Evolutionary conservation across 495 filamentous ascomycete species (phyloP), one percentile per base, ranked within the genome.

Genomic region (Chaetomium tenue): DNA sequence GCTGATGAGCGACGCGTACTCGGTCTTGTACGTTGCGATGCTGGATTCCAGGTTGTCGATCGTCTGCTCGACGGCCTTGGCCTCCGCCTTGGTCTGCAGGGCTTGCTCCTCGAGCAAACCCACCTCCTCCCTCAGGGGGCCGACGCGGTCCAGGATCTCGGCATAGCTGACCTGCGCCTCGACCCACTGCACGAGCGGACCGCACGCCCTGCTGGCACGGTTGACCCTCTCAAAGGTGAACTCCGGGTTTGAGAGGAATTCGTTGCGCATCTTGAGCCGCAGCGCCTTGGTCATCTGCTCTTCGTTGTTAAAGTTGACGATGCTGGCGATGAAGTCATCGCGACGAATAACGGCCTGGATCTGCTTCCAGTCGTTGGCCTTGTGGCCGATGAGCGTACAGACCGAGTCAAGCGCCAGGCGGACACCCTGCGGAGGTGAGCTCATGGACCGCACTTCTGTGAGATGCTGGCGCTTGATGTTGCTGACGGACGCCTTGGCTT

Each of bases 381-480:
- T 95, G 76, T 98, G 92, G 16, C 93, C 93, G 53, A 99, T 84
- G 44, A 98, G 77, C 3, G 91, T 93, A 79, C 94, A 98, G 20
- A 99, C 94, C 12, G 94, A 89, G 75, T 98, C 95, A 66, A 99
- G 81, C 8, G 93, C 91, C 69, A 98, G 88, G 64, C 91, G 88
- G 57, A 99, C 94, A 74, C 91, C 90, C 67, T 86, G 83, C 0
- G 94, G 94, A 33, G 94, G 94, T 60, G 91, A 92, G 50, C 84
- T 84, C 95, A 99, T 97, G 66, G 93, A 96, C 69, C 94, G 87
- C 46, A 99, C 94, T 87, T 99, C 94, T 26, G 91, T 97, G 54
- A 99, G 83, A 74, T 99, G 95, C 68, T 96, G 91, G 70, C 88
- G 85, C 81, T 98, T 99, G 77, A 99, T 99, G 76, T 92, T 97